Percentiles rank a stretch among this genome's conserved stretches.
Conservation (phyloP, 129 eudicot genomes). For the Lactuca sativa region DNA sequence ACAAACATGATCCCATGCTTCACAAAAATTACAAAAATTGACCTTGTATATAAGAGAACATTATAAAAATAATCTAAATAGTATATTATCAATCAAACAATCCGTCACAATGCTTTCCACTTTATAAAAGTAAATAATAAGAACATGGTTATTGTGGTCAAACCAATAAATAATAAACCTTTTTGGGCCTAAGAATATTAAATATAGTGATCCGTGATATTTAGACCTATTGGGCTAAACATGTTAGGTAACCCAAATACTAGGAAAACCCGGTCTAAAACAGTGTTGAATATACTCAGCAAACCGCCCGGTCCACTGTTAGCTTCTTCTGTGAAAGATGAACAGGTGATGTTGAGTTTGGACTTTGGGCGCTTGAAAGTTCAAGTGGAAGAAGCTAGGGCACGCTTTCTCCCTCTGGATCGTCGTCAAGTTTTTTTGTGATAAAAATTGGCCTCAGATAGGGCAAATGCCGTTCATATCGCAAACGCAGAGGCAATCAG, state of each 20-base stretch:
- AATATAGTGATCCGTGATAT: neutral
- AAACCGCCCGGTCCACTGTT: constrained; percentile 23
- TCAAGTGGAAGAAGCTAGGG: constrained; percentile 38
- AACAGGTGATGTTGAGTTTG: constrained; percentile 4
- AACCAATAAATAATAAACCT: too few species aligned
- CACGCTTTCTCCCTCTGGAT: constrained; percentile 23
- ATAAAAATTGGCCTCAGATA: neutral
- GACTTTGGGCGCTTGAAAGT: constrained; percentile 7
- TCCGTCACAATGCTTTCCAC: too few species aligned
- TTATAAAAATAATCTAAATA: too few species aligned
- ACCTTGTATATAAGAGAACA: too few species aligned
- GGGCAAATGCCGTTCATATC: constrained; percentile 79
- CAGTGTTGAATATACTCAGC: neutral
- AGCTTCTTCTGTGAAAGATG: constrained; percentile 24
- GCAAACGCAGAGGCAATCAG: constrained; percentile 67
- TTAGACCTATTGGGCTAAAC: constrained; percentile 2
- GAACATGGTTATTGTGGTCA: too few species aligned
- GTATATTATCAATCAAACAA: too few species aligned
- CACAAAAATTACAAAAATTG: too few species aligned
- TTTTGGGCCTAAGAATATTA: too few species aligned
- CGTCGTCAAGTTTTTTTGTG: constrained; percentile 8
- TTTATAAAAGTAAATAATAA: too few species aligned
- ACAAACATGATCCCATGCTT: too few species aligned
- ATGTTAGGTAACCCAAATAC: neutral
- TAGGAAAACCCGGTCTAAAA: neutral